Evolutionary conservation across 345 rosid species (phyloP).

Genomic region (Citrus medica): DNA sequence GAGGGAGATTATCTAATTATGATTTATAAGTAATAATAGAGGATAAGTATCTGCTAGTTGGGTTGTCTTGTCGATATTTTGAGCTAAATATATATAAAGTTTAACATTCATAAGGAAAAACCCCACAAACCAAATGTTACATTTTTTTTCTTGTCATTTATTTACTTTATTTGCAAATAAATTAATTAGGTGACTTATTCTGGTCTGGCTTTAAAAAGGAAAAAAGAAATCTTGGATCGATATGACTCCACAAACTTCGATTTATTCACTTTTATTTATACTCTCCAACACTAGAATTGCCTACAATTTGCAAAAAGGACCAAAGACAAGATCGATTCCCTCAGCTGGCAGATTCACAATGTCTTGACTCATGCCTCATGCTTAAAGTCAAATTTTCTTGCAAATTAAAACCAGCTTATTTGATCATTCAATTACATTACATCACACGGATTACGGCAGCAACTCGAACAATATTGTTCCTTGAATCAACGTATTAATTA

Average conservation of each 20-base stretch:
- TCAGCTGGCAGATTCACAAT: neutral
- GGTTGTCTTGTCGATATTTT: too few relatives aligned
- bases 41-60: neutral
- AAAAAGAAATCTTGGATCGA: too few relatives aligned
- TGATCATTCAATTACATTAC: neutral
- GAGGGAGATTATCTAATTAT: neutral
- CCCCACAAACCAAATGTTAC: neutral
- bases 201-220: too few relatives aligned
- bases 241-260: too few relatives aligned
- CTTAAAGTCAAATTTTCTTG: neutral
- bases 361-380: neutral
- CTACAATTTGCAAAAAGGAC: neutral
- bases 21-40: neutral
- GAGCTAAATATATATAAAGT: too few relatives aligned
- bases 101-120: neutral
- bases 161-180: too few relatives aligned
- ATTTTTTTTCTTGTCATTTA: neutral
- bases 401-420: neutral
- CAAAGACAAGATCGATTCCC: neutral
- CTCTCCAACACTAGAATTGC: neutral
- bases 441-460: neutral
- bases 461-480: neutral
- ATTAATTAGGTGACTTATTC: too few relatives aligned
- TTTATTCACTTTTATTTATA: neutral
- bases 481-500: neutral